A percentile compares a stretch with the other conserved stretches of the same genome.
These are phyloP conservation scores for Simmondsia chinensis DNA, from an alignment of 148 eudicot species.

Conservation along the genomic window DNA sequence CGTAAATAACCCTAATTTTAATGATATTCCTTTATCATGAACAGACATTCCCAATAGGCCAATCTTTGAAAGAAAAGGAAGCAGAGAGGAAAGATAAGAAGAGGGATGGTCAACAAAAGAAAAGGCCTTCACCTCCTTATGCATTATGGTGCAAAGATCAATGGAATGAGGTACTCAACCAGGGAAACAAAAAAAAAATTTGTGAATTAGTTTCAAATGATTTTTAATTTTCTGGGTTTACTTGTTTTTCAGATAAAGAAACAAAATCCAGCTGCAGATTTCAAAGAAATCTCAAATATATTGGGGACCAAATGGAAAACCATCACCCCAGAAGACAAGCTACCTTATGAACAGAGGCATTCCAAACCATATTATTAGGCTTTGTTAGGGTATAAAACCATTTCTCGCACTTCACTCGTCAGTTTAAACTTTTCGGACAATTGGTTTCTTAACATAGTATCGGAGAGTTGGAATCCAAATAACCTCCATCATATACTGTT, in stretches of 20 bases:
- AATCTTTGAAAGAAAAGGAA: conserved; percentile 46
- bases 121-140: conserved; percentile 77
- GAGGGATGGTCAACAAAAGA: conserved; percentile 45
- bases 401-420: too few species aligned
- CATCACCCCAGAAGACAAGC: conserved; percentile 70
- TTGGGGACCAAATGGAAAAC: conserved; percentile 86
- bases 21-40: neutral
- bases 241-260: conserved; percentile 47
- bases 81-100: conserved; percentile 59
- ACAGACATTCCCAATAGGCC: conserved; percentile 45
- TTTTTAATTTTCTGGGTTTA: neutral
- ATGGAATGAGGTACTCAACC: conserved; percentile 66
- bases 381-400: too few species aligned
- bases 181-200: too few species aligned
- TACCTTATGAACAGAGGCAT: conserved; percentile 89
- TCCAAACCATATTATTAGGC: too few species aligned
- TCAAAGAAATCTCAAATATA: conserved; percentile 66
- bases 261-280: conserved; percentile 69
- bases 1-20: neutral
- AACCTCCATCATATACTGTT: too few species aligned
- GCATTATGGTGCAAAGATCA: conserved; percentile 86
- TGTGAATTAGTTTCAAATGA: neutral
- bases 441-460: too few species aligned
- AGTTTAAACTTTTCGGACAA: too few species aligned
- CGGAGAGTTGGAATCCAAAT: too few species aligned